phyloP scores from a whole-genome alignment of 1,284 basidiomycete species.

The Ustilago tritici region DNA sequence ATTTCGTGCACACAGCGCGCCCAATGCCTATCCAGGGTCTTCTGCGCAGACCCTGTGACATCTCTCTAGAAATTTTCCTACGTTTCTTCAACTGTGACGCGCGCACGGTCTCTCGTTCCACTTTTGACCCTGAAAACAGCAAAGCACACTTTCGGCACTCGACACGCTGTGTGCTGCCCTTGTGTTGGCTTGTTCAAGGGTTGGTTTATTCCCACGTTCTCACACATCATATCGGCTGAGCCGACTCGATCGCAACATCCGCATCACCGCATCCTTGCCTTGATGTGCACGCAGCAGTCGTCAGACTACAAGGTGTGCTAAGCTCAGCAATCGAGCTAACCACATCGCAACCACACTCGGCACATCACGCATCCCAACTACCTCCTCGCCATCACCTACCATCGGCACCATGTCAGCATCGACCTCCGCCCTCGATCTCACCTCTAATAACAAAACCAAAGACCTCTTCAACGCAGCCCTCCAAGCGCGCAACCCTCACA shows the following conservation, averaged over 20 bases:
- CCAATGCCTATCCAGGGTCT: no score
- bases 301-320: no score
- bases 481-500: slow-evolving; percentile 53
- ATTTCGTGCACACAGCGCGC: no score
- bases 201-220: no score
- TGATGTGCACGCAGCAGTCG: no score
- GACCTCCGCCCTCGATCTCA: slow-evolving; percentile 21
- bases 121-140: slow-evolving; percentile 2
- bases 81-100: not conserved
- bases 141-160: not conserved
- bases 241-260: not conserved
- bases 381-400: no score
- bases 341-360: no score
- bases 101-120: slow-evolving; percentile 26
- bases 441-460: slow-evolving; percentile 44
- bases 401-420: slow-evolving; percentile 21
- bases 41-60: no score
- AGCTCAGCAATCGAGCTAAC: not conserved
- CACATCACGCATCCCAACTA: no score
- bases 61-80: no score
- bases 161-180: not conserved
- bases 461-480: slow-evolving; percentile 65
- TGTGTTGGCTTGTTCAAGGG: no score
- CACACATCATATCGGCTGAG: not conserved
- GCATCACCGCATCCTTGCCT: no score